A percentile compares a stretch with the other conserved stretches of the same genome.
Evolutionary conservation across 345 rosid genomes (phyloP).

Genomic region (Linum tenue): DNA sequence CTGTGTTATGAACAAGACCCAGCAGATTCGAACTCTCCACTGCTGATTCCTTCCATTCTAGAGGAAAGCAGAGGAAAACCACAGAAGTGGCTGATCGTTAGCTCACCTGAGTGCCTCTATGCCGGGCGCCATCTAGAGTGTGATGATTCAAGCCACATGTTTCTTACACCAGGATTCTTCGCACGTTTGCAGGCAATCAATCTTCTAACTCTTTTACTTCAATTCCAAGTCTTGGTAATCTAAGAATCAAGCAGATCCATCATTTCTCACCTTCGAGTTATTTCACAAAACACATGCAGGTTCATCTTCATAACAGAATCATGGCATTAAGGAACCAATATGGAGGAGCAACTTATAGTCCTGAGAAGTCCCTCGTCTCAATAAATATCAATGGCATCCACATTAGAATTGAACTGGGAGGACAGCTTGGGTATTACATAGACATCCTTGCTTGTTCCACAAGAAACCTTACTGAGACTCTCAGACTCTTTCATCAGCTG

Average conservation of each 20-base stretch:
- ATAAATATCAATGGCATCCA: slow-evolving; percentile 70
- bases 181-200: slow-evolving; percentile 74
- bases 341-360: slow-evolving; percentile 82
- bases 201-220: slow-evolving; percentile 1
- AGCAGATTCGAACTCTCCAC: slow-evolving; percentile 51
- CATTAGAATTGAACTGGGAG: slow-evolving; percentile 86
- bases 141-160: slow-evolving; percentile 82
- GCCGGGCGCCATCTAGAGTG: slow-evolving; percentile 88
- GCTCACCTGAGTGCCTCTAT: slow-evolving; percentile 43
- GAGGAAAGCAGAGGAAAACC: slow-evolving; percentile 86
- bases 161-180: slow-evolving; percentile 85
- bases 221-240: neutral
- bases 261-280: neutral
- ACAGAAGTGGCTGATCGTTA: slow-evolving; percentile 62
- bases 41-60: slow-evolving; percentile 81
- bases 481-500: slow-evolving; percentile 65
- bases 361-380: slow-evolving; percentile 68
- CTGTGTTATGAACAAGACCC: slow-evolving; percentile 77
- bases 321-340: slow-evolving; percentile 69
- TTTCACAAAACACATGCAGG: slow-evolving; percentile 34
- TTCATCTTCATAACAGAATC: slow-evolving; percentile 71
- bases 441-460: slow-evolving; percentile 88
- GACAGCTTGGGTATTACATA: slow-evolving; percentile 74
- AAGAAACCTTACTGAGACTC: slow-evolving; percentile 77
- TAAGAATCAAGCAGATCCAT: neutral